Evolutionary conservation across 371 early-diverging fungal genomes (phyloP), one percentile per base, ranked within the genome.

Genomic region (Mucor racemosus): DNA sequence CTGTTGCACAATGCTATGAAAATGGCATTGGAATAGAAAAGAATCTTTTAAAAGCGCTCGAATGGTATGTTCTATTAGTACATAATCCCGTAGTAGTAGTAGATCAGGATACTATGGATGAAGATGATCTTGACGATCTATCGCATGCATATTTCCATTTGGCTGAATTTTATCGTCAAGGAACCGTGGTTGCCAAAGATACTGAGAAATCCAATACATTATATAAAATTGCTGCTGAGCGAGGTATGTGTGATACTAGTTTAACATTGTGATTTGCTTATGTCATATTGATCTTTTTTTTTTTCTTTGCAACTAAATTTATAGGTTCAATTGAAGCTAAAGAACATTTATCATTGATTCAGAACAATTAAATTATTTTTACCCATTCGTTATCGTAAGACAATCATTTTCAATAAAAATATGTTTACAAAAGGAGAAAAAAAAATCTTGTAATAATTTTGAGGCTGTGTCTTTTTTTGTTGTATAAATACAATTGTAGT

Each of bases 1-100:
- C 72, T 35, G 73, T 78, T n/a, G 81, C 77, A 4, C 73, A 76
- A 42, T 95, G 96, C 66, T 95, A 92, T 71, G 95, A 94, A 67
- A 86, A 91, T 60, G 98, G 97, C 11, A 72, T 91, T 42, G 95
- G 95, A 9, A 84, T 91, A 0, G 80, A 81, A 39, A 76, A 82
- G 71, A 79, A 93, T 68, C 58, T 86, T 7, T 57, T 72, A 10
- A 80, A 87, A 67, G 95, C 97, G 5, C 85, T 95, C 17, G 65
- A 83, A 54, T 96, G 93, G 94, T 96, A 94, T 75, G 74, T 75
- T 31, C 71, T 80, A 86, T 88, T 79, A 75, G 85, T 60, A 14
- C 65, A 69, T 34, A 54, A 60, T 60, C 69, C 69, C 21, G 62
- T 40, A 9, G 38, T 38, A 10, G 19, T 19, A 50, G 21, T 58